Evolutionary conservation across 441 rosid genomes (phyloP).

Genomic region (Gossypium gossypioides): DNA sequence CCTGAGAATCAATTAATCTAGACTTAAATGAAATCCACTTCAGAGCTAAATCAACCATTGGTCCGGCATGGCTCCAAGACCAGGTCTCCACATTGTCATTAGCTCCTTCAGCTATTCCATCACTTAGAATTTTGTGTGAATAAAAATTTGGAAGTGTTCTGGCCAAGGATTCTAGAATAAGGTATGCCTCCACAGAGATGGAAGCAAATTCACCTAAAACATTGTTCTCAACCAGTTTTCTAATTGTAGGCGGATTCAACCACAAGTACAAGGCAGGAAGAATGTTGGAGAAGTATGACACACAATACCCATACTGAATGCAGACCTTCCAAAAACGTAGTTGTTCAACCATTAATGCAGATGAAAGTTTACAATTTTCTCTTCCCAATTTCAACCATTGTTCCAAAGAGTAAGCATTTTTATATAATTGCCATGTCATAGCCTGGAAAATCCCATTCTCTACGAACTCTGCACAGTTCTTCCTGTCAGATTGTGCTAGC

Average conservation of each 20-base stretch:
- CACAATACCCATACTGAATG: constrained; percentile 53
- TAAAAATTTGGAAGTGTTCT: constrained; percentile 57
- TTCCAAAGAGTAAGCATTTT: constrained; percentile 48
- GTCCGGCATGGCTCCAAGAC: constrained; percentile 77
- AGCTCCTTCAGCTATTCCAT: constrained; percentile 16
- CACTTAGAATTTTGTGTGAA: constrained; percentile 27
- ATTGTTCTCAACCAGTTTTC: constrained; percentile 43
- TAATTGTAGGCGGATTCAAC: constrained; percentile 65
- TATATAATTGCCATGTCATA: constrained; percentile 68
- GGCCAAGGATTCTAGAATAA: constrained; percentile 69
- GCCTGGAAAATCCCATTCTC: constrained; percentile 43
- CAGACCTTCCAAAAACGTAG: constrained; percentile 76
- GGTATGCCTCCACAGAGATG: constrained; percentile 57
- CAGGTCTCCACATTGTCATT: constrained; percentile 35
- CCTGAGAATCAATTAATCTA: constrained; percentile 29
- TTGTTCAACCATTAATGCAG: constrained; percentile 74
- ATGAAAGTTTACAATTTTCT: constrained; percentile 57
- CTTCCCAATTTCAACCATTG: constrained; percentile 62
- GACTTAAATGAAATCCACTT: constrained; percentile 53
- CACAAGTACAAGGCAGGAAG: constrained; percentile 80
- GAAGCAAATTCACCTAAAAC: constrained; percentile 56
- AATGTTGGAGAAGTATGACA: constrained; percentile 56
- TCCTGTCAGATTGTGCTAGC: constrained; percentile 58
- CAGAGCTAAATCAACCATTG: constrained; percentile 65
- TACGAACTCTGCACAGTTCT: constrained; percentile 44